Conservation (phyloP, 2,329 filamentous ascomycete genomes). For the Aureobasidium pullulans region DNA sequence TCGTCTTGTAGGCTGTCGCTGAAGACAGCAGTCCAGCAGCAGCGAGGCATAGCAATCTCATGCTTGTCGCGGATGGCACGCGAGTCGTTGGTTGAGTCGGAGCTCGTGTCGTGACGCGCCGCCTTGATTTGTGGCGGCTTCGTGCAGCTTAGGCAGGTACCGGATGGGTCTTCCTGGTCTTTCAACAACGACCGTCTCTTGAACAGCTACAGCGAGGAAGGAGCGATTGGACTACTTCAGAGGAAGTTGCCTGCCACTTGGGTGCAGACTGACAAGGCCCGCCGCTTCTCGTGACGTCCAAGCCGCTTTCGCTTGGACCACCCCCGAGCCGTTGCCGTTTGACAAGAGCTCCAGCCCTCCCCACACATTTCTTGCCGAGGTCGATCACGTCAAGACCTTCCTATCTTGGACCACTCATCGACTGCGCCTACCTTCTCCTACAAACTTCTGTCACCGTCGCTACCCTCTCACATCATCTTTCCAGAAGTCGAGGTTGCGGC, state of each 20-base stretch:
- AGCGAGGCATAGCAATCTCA: not conserved
- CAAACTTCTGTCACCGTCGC: too few relatives aligned
- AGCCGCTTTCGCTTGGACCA: not conserved
- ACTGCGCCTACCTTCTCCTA: not conserved
- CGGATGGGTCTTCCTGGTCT: not conserved
- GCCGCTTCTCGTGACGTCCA: constrained; percentile 6
- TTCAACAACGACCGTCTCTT: not conserved
- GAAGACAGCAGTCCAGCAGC: constrained; percentile 1
- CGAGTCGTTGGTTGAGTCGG: not conserved
- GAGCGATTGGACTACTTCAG: not conserved
- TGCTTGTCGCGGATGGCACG: not conserved
- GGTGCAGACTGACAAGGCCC: not conserved
- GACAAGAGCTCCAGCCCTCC: not conserved
- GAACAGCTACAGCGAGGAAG: not conserved
- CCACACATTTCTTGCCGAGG: not conserved
- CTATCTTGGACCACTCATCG: not conserved
- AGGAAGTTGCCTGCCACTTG: not conserved
- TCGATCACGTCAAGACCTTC: constrained; percentile 6
- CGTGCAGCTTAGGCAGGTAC: not conserved
- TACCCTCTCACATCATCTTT: too few relatives aligned
- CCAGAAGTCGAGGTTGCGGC: too few relatives aligned
- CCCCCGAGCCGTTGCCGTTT: not conserved
- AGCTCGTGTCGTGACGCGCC: not conserved
- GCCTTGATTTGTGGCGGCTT: not conserved
- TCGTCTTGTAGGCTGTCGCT: constrained; percentile 9